A percentile compares a stretch with the other conserved stretches of the same genome.
phyloP scores from a whole-genome alignment of 352 stramenopile species.

The Globisporangium barbulae region DNA sequence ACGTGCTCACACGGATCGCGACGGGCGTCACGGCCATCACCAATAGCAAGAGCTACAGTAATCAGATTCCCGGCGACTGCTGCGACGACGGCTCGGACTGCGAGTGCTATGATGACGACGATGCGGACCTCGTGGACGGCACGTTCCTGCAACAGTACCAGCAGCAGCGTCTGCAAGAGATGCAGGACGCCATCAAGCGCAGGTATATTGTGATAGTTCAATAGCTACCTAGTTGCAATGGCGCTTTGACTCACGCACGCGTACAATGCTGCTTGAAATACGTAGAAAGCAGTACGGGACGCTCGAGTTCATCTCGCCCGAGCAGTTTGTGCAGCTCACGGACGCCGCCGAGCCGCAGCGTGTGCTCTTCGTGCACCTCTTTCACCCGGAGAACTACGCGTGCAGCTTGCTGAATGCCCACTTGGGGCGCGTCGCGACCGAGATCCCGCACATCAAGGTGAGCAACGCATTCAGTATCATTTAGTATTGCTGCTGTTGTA shows the following conservation, averaged over 20 bases:
- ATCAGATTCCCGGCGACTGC: constrained; percentile 14
- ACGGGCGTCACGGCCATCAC: constrained; percentile 32
- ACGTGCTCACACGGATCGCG: constrained; percentile 55
- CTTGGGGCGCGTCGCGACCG: constrained; percentile 45
- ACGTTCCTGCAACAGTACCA: constrained; percentile 62
- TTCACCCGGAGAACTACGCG: constrained; percentile 68
- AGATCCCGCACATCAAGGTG: constrained; percentile 66
- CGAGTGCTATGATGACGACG: constrained; percentile 27
- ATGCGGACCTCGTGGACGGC: constrained; percentile 49
- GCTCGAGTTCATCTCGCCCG: constrained; percentile 56
- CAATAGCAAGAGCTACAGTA: constrained; percentile 1
- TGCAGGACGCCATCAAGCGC: constrained; percentile 36
- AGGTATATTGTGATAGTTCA: constrained; percentile 10
- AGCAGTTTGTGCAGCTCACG: constrained; percentile 52
- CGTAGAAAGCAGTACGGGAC: constrained; percentile 40
- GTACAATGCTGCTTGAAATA: not conserved
- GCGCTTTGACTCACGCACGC: not conserved
- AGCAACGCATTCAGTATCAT: not conserved
- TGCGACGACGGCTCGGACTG: constrained; percentile 22
- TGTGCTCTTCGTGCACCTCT: constrained; percentile 58
- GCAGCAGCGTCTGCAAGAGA: constrained; percentile 57
- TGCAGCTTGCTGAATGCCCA: constrained; percentile 69
- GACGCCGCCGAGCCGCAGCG: constrained; percentile 21
- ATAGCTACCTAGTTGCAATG: not conserved
- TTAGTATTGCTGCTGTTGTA: not conserved